Percentiles rank a stretch among this genome's conserved stretches.
Conservation (phyloP, 306 rosid genomes). For the Prunus padus region DNA sequence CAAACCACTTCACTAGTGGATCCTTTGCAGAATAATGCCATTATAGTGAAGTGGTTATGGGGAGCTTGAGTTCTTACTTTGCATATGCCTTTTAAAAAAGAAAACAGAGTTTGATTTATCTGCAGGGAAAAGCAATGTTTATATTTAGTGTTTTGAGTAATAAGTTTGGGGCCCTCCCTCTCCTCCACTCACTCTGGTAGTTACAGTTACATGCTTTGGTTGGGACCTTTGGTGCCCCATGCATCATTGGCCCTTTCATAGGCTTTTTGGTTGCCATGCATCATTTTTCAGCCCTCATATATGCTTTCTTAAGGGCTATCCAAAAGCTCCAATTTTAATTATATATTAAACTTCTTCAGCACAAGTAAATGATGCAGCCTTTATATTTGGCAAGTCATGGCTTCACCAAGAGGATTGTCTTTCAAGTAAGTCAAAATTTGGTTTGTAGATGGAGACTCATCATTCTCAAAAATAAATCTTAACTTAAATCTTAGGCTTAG, state of each 20-base stretch:
- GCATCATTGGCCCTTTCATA: slow-evolving; percentile 9
- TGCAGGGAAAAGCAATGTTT: slow-evolving; percentile 5
- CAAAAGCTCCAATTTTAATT: slow-evolving; percentile 5
- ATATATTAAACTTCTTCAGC: not conserved
- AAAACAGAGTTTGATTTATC: not conserved
- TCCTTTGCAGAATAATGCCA: not conserved
- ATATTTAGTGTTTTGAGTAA: slow-evolving; percentile 22
- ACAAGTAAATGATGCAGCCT: not conserved
- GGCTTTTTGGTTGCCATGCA: not conserved
- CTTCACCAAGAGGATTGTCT: no score
- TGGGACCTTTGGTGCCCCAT: slow-evolving; percentile 22
- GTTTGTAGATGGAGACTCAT: no score
- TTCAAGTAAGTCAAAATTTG: no score
- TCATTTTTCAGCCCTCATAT: not conserved
- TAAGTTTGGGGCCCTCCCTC: slow-evolving; percentile 41
- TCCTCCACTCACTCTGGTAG: slow-evolving; percentile 35
- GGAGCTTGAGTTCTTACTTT: slow-evolving; percentile 11
- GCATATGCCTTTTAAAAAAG: slow-evolving; percentile 7
- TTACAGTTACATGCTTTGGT: slow-evolving; percentile 28
- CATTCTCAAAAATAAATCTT: no score
- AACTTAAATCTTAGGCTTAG: no score
- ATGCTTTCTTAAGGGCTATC: slow-evolving; percentile 37
- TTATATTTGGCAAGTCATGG: not conserved
- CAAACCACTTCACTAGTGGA: no score
- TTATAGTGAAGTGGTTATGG: slow-evolving; percentile 7